Percentiles rank a stretch among this genome's conserved stretches.
These are phyloP conservation scores for Gastrodia elata DNA, from an alignment of 106 monocot species.

Conservation along the genomic window DNA sequence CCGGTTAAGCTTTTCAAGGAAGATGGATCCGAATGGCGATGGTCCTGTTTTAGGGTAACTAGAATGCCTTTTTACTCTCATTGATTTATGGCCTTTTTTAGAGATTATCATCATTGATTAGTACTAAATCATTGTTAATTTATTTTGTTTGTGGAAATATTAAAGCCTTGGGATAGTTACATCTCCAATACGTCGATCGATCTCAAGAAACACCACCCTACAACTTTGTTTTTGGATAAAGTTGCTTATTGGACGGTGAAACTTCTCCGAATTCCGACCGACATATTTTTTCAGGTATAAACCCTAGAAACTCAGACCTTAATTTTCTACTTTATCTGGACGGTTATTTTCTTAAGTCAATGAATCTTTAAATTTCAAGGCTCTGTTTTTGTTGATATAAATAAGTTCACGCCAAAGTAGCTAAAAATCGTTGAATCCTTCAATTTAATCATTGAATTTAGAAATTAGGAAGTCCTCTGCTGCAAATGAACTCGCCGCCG, in stretches of 20 bases:
- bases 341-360: too few relatives aligned
- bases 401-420: too few relatives aligned
- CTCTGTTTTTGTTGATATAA: too few relatives aligned
- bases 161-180: conserved; percentile 67
- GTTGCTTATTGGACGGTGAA: conserved; percentile 46
- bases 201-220: conserved; percentile 48
- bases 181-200: conserved; percentile 40
- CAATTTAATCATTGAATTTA: too few relatives aligned
- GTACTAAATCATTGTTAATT: neutral
- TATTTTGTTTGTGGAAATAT: neutral
- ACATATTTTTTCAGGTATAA: conserved; percentile 59
- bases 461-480: too few relatives aligned
- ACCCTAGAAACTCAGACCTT: neutral
- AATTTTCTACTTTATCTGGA: too few relatives aligned
- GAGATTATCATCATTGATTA: neutral
- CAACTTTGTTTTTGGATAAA: conserved; percentile 34
- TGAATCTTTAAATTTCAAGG: too few relatives aligned
- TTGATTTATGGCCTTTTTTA: neutral
- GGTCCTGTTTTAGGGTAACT: conserved; percentile 50
- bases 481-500: too few relatives aligned
- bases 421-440: too few relatives aligned
- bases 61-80: neutral
- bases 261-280: conserved; percentile 32
- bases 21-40: conserved; percentile 52
- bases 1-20: conserved; percentile 29